A percentile compares a stretch with the other conserved stretches of the same genome.
Conservation (phyloP, 306 rosid genomes). For the Fragaria nilgerrensis region DNA sequence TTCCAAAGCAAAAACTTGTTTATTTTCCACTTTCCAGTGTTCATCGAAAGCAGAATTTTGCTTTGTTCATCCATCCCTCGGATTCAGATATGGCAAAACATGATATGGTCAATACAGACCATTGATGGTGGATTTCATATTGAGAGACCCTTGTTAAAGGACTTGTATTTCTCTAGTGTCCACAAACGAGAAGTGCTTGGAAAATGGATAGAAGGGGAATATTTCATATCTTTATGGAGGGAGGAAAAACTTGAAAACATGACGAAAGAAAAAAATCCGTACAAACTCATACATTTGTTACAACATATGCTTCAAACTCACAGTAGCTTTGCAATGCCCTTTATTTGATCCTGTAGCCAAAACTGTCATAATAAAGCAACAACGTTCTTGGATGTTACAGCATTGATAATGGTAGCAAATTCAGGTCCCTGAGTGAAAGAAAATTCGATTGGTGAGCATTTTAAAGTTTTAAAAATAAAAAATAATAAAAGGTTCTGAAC, state of each 20-base stretch:
- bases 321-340: constrained; percentile 18
- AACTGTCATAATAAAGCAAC: constrained; percentile 55
- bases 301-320: constrained; percentile 22
- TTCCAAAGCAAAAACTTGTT: not conserved
- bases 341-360: constrained; percentile 35
- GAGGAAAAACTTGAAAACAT: constrained; percentile 18
- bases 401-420: constrained; percentile 77
- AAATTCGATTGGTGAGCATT: constrained; percentile 21
- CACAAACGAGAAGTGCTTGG: constrained; percentile 22
- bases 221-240: constrained; percentile 18
- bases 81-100: not conserved
- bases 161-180: constrained; percentile 19
- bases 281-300: constrained; percentile 22
- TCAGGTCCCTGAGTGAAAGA: constrained; percentile 74
- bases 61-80: not conserved
- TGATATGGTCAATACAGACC: not conserved
- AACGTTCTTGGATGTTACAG: constrained; percentile 91
- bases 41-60: not conserved
- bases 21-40: not conserved
- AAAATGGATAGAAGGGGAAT: constrained; percentile 40
- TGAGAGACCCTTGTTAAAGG: not conserved
- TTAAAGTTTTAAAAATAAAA: not conserved
- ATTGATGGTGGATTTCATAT: not conserved
- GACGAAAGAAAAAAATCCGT: constrained; percentile 23
- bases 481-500: not conserved